phyloP scores from a whole-genome alignment of 78 protist genomes.

The Pigoraptor vietnamica region DNA sequence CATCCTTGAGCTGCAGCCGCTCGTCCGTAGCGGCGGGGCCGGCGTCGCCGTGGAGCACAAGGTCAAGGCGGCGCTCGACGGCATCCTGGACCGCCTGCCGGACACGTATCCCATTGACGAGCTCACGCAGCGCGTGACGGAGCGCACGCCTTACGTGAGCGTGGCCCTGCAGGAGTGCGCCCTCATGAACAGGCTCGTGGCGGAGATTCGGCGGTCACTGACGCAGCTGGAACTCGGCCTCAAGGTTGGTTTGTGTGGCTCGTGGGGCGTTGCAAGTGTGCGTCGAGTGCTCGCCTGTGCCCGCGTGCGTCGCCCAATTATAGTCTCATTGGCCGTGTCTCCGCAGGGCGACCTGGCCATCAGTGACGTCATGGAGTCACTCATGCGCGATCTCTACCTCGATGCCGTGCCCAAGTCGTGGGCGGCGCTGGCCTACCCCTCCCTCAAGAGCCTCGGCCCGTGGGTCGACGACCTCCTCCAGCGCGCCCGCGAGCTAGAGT shows the following conservation, averaged over 20 bases:
- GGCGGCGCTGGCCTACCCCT: slow-evolving; percentile 60
- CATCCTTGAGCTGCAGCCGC: slow-evolving; percentile 64
- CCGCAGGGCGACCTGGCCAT: slow-evolving; percentile 66
- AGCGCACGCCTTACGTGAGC: slow-evolving; percentile 43
- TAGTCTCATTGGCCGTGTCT: too few species aligned
- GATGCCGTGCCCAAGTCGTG: slow-evolving; percentile 50
- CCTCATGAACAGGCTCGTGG: slow-evolving; percentile 54
- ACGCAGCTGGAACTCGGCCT: slow-evolving; percentile 52
- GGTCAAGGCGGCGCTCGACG: slow-evolving; percentile 38
- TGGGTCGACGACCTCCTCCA: slow-evolving; percentile 39
- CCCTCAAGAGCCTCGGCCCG: slow-evolving; percentile 36
- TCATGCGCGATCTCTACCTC: slow-evolving; percentile 24
- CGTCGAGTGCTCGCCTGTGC: too few species aligned
- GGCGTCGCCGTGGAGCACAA: slow-evolving; percentile 10
- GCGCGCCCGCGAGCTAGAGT: slow-evolving; percentile 18
- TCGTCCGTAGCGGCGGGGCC: background rate
- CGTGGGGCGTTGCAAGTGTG: too few species aligned
- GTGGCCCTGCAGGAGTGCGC: slow-evolving; percentile 72
- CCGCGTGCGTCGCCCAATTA: too few species aligned
- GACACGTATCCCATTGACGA: slow-evolving; percentile 28
- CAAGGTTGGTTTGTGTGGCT: background rate
- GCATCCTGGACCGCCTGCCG: slow-evolving; percentile 1
- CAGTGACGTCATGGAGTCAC: slow-evolving; percentile 41
- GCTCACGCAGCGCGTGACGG: slow-evolving; percentile 2
- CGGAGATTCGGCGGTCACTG: slow-evolving; percentile 48